Evolutionary conservation across 768 basidiomycete species (phyloP), one percentile per base, ranked within the genome.

Genomic region (Auriscalpium vulgare): DNA sequence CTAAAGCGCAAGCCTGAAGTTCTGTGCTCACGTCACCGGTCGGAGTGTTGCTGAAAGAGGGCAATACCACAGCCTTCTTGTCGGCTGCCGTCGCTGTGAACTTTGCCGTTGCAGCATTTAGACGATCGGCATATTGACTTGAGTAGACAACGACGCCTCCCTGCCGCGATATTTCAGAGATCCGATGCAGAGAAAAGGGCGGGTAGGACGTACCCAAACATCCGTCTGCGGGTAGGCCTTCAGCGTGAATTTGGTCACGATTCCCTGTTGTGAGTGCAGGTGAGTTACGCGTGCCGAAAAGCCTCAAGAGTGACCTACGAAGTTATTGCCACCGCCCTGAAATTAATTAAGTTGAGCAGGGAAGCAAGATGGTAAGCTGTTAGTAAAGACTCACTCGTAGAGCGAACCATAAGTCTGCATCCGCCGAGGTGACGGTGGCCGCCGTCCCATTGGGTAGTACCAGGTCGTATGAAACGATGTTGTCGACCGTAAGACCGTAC

Each of bases 391-490:
- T 50, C 34, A 59, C 58, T 14, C 59, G 47, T n/a, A 59, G 23
- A 14, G 37, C 58, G 40, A 59, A 59, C 58, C 52, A 57, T 11
- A 57, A 44, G 47, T 57, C 58, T 34, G 47, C 51, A 35, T 59
- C 50, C 10, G 29, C 3, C 19, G 45, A 50, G 8, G 57, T 60
- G 11, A 56, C 55, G 5, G 23, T 19, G 14, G n/a, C 37, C 8
- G 54, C 49, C 2, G 54, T 54, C 4, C 73, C 73, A 45, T 63
- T 61, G 9, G 71, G 70, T 1, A 67, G 50, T 16, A 71, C 68
- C 13, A 72, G 56, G 47, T 67, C 47, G 13, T 61, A 63, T 34
- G 47, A 60, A 14, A 50, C 56, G 35, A 74, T 47, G 50, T 71
- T 73, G 60, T 74, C 73, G 36, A 72, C 57, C 1, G 65, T 64